Percentiles rank a stretch among this genome's conserved stretches.
Conservation (phyloP, 139 green algal genomes). For the Volvox reticuliferus region DNA sequence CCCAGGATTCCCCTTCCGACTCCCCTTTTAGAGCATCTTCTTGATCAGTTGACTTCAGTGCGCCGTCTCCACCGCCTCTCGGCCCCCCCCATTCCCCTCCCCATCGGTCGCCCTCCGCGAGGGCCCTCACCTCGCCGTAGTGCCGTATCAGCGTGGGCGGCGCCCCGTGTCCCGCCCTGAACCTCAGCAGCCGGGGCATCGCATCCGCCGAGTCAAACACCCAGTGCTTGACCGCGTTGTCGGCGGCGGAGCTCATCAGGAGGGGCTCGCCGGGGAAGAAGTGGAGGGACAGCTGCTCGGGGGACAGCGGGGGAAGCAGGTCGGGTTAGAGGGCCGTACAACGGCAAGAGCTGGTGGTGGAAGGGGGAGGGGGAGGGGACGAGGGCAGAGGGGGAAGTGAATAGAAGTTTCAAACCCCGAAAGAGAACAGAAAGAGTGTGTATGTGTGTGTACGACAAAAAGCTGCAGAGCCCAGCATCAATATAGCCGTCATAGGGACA, state of each 20-base stretch:
- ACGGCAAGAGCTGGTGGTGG: background rate
- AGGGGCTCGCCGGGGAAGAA: slow-evolving; percentile 86
- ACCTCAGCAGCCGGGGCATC: slow-evolving; percentile 85
- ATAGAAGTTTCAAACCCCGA: no score
- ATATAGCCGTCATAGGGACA: no score
- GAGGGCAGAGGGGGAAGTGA: background rate
- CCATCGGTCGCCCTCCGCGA: background rate
- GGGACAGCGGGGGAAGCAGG: background rate
- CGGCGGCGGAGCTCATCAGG: slow-evolving; percentile 86
- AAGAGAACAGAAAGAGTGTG: background rate
- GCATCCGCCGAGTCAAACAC: slow-evolving; percentile 88
- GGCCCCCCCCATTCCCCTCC: background rate
- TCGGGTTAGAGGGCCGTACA: background rate
- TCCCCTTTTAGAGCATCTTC: no score
- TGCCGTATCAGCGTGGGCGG: slow-evolving; percentile 84
- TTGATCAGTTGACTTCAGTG: no score
- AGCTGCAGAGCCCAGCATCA: no score
- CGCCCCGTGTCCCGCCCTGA: slow-evolving; percentile 89
- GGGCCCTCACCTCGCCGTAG: slow-evolving; percentile 74
- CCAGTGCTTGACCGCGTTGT: slow-evolving; percentile 98
- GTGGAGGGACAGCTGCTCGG: slow-evolving; percentile 72
- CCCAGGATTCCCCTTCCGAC: background rate
- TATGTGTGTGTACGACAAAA: no score
- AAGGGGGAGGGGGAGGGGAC: background rate
- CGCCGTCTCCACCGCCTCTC: background rate